These are phyloP conservation scores for Fagopyrum homotropicum DNA, from an alignment of 148 eudicot genomes.

Conservation along the genomic window DNA sequence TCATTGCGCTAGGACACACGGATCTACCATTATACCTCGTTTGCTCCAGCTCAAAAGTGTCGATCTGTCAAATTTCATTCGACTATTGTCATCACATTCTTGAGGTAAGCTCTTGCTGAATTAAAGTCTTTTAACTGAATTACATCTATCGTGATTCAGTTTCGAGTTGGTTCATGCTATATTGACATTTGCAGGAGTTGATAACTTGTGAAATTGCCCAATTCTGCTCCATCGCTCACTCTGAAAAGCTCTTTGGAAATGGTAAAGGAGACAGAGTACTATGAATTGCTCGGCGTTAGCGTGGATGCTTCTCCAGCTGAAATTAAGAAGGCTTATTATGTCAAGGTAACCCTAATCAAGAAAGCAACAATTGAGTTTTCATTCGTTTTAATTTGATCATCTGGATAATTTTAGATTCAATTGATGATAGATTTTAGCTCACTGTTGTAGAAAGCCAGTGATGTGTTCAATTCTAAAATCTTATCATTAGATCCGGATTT, in stretches of 20 bases:
- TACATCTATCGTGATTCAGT: background rate
- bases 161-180: background rate
- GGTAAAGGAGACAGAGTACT: constrained; percentile 85
- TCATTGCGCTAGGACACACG: background rate
- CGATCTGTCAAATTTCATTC: background rate
- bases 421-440: background rate
- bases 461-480: too few relatives aligned
- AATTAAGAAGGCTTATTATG: constrained; percentile 84
- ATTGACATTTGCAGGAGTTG: background rate
- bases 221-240: background rate
- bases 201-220: background rate
- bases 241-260: constrained; percentile 21
- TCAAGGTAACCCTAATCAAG: constrained; percentile 34
- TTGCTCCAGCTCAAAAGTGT: background rate
- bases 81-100: background rate
- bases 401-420: background rate
- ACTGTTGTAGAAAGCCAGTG: background rate
- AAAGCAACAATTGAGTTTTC: background rate
- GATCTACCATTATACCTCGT: background rate
- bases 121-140: background rate
- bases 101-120: background rate
- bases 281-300: constrained; percentile 69
- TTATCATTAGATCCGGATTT: background rate
- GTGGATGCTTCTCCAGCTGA: constrained; percentile 62
- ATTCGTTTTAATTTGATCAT: background rate